Conservation (phyloP, 2,329 filamentous ascomycete genomes). For the Fonsecaea erecta region DNA sequence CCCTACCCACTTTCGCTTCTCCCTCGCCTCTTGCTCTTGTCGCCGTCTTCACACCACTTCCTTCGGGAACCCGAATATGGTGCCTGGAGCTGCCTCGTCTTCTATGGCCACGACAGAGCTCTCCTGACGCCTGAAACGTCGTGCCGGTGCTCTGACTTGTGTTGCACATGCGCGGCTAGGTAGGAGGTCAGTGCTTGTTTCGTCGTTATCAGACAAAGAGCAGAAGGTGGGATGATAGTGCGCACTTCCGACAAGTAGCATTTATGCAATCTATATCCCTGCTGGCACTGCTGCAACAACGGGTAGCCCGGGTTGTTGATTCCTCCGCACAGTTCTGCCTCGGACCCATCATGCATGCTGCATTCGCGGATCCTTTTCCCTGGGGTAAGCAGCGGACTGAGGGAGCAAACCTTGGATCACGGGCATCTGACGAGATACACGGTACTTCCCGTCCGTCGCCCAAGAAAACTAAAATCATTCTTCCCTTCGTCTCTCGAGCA, state of each 20-base stretch:
- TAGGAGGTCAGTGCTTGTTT: not conserved
- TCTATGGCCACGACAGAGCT: not conserved
- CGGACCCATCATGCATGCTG: not conserved
- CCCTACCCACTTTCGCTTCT: not conserved
- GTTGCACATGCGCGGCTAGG: not conserved
- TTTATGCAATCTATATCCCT: not conserved
- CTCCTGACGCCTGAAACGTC: not conserved
- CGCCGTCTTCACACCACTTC: not conserved
- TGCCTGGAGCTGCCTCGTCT: not conserved
- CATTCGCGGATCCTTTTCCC: not conserved
- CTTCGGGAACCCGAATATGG: not conserved
- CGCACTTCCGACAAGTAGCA: not conserved
- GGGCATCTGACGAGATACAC: not conserved
- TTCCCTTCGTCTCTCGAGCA: not conserved
- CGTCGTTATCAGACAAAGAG: not conserved
- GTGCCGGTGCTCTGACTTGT: not conserved
- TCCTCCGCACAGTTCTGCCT: not conserved
- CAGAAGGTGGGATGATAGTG: not conserved
- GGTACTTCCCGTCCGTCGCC: not conserved
- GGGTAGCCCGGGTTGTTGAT: not conserved
- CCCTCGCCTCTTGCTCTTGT: not conserved
- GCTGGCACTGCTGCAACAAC: not conserved
- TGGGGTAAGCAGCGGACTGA: not conserved
- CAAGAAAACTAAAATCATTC: not conserved
- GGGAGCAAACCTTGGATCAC: not conserved